Evolutionary conservation across 345 rosid genomes (phyloP), one percentile per base, ranked within the genome.

Genomic region (Camelina laxa): DNA sequence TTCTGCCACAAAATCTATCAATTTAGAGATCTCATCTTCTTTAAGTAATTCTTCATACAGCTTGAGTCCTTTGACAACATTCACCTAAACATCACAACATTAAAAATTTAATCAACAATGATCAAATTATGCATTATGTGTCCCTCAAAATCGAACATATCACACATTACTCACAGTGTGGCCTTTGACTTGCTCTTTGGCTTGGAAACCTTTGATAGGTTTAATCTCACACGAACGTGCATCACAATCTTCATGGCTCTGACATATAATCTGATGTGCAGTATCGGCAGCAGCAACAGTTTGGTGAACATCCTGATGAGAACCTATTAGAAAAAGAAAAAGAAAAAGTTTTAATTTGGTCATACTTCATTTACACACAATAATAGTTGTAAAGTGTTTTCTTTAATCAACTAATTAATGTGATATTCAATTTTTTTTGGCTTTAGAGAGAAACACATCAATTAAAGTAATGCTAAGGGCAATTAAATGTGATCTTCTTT

Each of bases 41-140:
- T 87, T 87, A 78, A 95, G 85, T 10, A 89, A 69, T 31, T 90
- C 83, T 78, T 92, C 97, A 49, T 87, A 90, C 62, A 92, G 63
- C 85, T 95, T 92, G 75, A 95, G 82, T 70, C 99, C 99, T 84
- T 92, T 92, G 74, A 92, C 97, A 54, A 90, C 93, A 84, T 95
- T 95, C 74, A 89, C 93, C 99, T 95, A 85, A 85, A 60, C 81
- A 82, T 31, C 36, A 58, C 33, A 55, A 67, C 19, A 64, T 2
- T 47, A 0, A 42, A n/a, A n/a, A n/a, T n/a, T n/a, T n/a, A n/a
- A n/a, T n/a, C n/a, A n/a, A n/a, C n/a, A n/a, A n/a, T n/a, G n/a
- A n/a, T n/a, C n/a, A n/a, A n/a, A n/a, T n/a, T n/a, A 64, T 22
- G 4, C 65, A 69, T 4, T 4, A 41, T 35, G 54, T 8, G 13